Evolutionary conservation across 495 filamentous ascomycete species (phyloP).

Genomic region (Penicillium argentinense): DNA sequence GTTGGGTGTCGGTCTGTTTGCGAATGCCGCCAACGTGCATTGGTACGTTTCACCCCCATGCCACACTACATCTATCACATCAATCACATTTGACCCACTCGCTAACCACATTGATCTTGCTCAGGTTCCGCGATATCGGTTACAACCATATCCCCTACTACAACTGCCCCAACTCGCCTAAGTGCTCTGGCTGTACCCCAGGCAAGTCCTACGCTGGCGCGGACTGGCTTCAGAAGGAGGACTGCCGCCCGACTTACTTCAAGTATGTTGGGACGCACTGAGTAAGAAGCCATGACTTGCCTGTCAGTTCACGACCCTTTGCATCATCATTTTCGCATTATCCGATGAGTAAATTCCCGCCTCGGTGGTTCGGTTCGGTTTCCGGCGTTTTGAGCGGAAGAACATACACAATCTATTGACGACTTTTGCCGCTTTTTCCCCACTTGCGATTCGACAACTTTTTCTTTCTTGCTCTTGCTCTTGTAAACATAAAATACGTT

Average conservation of each 20-base stretch:
- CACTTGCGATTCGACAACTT: constrained; percentile 9
- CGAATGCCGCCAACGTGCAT: constrained; percentile 86
- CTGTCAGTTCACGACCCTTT: constrained; percentile 24
- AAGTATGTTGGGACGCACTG: constrained; percentile 84
- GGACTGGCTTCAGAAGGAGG: constrained; percentile 78
- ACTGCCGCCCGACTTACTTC: constrained; percentile 97
- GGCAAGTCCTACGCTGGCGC: constrained; percentile 89
- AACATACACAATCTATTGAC: constrained; percentile 31
- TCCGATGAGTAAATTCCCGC: constrained; percentile 28
- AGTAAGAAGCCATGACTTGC: constrained; percentile 13
- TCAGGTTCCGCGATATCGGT: constrained; percentile 97
- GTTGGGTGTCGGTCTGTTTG: constrained; percentile 91
- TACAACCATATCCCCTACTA: constrained; percentile 99
- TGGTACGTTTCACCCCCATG: constrained; percentile 62
- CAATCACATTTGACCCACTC: neutral
- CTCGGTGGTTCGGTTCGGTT: constrained; percentile 25
- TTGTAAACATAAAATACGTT: constrained; percentile 23
- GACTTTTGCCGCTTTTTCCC: constrained; percentile 27
- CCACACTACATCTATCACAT: too few relatives aligned
- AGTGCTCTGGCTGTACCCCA: constrained; percentile 84
- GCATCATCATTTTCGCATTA: constrained; percentile 31
- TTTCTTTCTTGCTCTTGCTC: constrained; percentile 9
- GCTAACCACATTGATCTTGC: constrained; percentile 10
- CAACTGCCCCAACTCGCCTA: constrained; percentile 96
- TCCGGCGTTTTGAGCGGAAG: constrained; percentile 33